These are phyloP conservation scores for Vickermania spadyakhi DNA, from an alignment of 208 protist species.

Conservation along the genomic window DNA sequence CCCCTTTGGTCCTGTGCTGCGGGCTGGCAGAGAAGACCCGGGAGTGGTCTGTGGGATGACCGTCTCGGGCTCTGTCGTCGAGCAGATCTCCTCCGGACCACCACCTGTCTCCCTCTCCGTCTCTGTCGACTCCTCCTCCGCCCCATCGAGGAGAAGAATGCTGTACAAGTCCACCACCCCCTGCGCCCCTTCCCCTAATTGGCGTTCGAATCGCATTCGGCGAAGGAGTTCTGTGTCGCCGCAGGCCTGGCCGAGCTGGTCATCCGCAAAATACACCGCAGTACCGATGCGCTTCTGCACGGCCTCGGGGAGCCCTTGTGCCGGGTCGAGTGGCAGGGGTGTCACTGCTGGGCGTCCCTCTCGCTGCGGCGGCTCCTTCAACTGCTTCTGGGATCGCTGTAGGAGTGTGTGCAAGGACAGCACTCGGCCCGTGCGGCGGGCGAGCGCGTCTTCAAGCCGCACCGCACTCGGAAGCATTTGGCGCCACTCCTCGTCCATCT, in stretches of 20 bases:
- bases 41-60: neutral
- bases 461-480: neutral
- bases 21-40: too few species aligned
- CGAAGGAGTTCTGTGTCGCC: slow-evolving; percentile 61
- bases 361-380: neutral
- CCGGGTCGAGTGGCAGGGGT: neutral
- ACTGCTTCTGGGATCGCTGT: neutral
- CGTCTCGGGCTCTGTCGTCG: neutral
- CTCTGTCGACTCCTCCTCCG: neutral
- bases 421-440: neutral
- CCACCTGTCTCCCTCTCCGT: neutral
- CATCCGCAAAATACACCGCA: slow-evolving; percentile 39
- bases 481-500: neutral
- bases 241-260: slow-evolving; percentile 38
- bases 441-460: neutral
- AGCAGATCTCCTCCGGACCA: neutral
- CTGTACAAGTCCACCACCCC: slow-evolving; percentile 42
- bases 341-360: neutral
- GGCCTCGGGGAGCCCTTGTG: neutral
- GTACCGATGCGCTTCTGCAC: slow-evolving; percentile 11
- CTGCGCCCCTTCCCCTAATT: slow-evolving; percentile 53
- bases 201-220: slow-evolving; percentile 13
- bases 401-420: neutral
- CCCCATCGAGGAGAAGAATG: slow-evolving; percentile 18
- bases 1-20: too few species aligned